Evolutionary conservation across 192 early-diverging fungal species (phyloP).

Genomic region (Podila clonocystis): DNA sequence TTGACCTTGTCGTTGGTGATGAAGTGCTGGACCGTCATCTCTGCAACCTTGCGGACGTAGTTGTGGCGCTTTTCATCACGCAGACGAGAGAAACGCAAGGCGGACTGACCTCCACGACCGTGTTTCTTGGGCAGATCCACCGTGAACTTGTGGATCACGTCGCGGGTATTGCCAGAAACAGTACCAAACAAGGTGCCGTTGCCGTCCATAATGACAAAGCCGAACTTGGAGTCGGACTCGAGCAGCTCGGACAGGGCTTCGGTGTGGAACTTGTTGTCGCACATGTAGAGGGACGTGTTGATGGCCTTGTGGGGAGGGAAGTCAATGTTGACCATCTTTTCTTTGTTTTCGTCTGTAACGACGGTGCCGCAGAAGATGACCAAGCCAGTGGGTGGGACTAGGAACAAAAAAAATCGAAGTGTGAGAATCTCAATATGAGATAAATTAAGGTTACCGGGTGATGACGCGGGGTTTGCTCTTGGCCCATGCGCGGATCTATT

Average conservation of each 20-base stretch:
- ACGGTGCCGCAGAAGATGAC: conserved; percentile 96
- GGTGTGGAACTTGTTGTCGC: conserved; percentile 99
- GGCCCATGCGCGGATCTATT: no score
- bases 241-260: conserved; percentile 92
- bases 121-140: conserved; percentile 99
- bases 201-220: conserved; percentile 99
- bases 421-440: no score
- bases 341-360: conserved; percentile 98
- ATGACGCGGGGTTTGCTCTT: neutral
- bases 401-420: neutral
- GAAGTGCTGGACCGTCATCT: conserved; percentile 94
- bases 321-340: conserved; percentile 99
- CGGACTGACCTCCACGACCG: conserved; percentile 99
- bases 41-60: conserved; percentile 98
- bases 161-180: conserved; percentile 93
- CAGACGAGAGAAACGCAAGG: conserved; percentile 98
- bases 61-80: conserved; percentile 99
- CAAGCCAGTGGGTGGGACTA: conserved; percentile 93
- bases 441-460: neutral
- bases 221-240: conserved; percentile 95
- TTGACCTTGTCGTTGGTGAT: conserved; percentile 94
- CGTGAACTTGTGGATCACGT: conserved; percentile 93
- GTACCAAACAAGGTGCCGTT: conserved; percentile 95
- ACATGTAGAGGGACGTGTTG: conserved; percentile 97
- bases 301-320: conserved; percentile 99